phyloP scores from a whole-genome alignment of 306 rosid species.

The barrel medic (Medicago truncatula) region MtrunA17r5.0-ANR NC_053049.1:40872501-40873000 shows the following conservation, averaged over 20 bases:
- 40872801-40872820: constrained; percentile 18
- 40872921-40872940: background rate
- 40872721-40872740: constrained; percentile 98
- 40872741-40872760: constrained; percentile 92
- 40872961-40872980: background rate
- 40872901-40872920: background rate
- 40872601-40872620: constrained; percentile 28
- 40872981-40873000: constrained; percentile 6
- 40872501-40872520: constrained; percentile 91
- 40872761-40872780: constrained; percentile 73
- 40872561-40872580: constrained; percentile 31
- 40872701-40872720: constrained; percentile 97
- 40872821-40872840: constrained; percentile 25
- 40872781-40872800: constrained; percentile 29
- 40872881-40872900: background rate
- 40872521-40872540: constrained; percentile 32
- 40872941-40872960: constrained; percentile 1
- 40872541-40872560: constrained; percentile 25
- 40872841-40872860: constrained; percentile 5
- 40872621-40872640: constrained; percentile 25
- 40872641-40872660: constrained; percentile 71
- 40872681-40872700: constrained; percentile 82
- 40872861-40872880: constrained; percentile 23
- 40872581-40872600: constrained; percentile 21
- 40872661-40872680: constrained; percentile 91